phyloP scores from a whole-genome alignment of 352 stramenopile species.

The Pythium pyrilobum region DNA sequence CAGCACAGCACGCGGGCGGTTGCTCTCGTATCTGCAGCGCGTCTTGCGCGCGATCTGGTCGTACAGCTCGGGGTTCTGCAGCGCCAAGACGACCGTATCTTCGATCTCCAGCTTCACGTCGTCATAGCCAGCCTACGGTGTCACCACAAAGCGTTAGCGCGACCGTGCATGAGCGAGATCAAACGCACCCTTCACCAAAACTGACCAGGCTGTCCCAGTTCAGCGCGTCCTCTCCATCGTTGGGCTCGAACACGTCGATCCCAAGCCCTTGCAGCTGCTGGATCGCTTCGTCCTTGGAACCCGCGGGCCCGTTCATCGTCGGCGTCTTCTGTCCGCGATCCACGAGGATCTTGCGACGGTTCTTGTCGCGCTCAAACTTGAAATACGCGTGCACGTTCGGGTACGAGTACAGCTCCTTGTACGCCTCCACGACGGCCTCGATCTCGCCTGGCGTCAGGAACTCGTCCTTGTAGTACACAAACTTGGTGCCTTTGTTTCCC shows the following conservation, averaged over 20 bases:
- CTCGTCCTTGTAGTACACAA: constrained; percentile 88
- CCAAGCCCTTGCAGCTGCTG: constrained; percentile 73
- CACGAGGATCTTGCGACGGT: constrained; percentile 45
- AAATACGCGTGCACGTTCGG: constrained; percentile 75
- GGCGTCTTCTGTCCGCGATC: constrained; percentile 18
- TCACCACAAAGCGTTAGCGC: background rate
- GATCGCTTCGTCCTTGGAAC: constrained; percentile 69
- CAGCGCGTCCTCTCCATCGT: constrained; percentile 44
- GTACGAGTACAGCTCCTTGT: constrained; percentile 83
- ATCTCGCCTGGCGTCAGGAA: constrained; percentile 61
- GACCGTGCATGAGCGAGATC: no score
- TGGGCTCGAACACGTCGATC: constrained; percentile 77
- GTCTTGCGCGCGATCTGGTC: constrained; percentile 89
- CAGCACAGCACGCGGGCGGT: constrained; percentile 85
- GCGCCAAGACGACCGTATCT: constrained; percentile 88
- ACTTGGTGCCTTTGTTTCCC: constrained; percentile 33
- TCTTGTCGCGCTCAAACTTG: constrained; percentile 55
- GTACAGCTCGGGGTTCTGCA: constrained; percentile 90
- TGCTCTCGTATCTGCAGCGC: constrained; percentile 84
- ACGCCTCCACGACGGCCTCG: constrained; percentile 70
- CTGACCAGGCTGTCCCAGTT: constrained; percentile 81
- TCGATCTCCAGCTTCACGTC: constrained; percentile 90
- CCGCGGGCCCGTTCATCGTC: constrained; percentile 18
- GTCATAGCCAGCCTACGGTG: constrained; percentile 79
- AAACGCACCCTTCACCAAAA: background rate